phyloP scores from a whole-genome alignment of 139 green algal species.

The Pseudopediastrum boryanum region DNA sequence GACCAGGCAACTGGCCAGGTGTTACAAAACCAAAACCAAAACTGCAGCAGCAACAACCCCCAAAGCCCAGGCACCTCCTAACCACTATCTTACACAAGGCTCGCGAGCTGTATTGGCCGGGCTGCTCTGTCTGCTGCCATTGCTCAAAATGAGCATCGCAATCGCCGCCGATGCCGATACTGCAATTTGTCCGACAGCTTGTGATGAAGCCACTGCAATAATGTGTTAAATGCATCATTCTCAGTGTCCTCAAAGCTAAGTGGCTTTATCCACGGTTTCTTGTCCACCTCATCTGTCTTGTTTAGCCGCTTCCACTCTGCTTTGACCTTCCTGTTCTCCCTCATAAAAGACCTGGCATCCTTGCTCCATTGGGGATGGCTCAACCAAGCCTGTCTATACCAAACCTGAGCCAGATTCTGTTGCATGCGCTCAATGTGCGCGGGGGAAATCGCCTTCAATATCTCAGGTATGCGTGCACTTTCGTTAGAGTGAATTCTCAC shows the following conservation, averaged over 20 bases:
- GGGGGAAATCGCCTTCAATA: constrained; percentile 43
- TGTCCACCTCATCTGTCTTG: neutral
- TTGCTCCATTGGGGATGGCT: constrained; percentile 38
- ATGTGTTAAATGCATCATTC: constrained; percentile 67
- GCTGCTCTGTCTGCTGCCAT: no score
- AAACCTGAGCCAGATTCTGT: constrained; percentile 37
- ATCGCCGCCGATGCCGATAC: no score
- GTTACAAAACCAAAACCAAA: no score
- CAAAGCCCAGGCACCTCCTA: no score
- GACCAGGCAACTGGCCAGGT: no score
- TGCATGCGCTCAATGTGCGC: constrained; percentile 44
- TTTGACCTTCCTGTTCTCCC: constrained; percentile 20
- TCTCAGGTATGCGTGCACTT: no score
- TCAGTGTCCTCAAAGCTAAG: neutral
- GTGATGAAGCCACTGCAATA: constrained; percentile 63
- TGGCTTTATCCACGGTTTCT: neutral
- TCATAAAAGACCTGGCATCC: constrained; percentile 11
- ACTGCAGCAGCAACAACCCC: no score
- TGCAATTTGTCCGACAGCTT: neutral
- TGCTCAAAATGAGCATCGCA: no score
- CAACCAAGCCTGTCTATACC: constrained; percentile 55
- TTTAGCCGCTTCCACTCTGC: neutral
- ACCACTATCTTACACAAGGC: no score
- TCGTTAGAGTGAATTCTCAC: constrained; percentile 36
- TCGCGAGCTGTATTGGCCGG: no score